A percentile compares a stretch with the other conserved stretches of the same genome.
Evolutionary conservation across 768 basidiomycete genomes (phyloP).

Genomic region (Nidularia pulvinata): DNA sequence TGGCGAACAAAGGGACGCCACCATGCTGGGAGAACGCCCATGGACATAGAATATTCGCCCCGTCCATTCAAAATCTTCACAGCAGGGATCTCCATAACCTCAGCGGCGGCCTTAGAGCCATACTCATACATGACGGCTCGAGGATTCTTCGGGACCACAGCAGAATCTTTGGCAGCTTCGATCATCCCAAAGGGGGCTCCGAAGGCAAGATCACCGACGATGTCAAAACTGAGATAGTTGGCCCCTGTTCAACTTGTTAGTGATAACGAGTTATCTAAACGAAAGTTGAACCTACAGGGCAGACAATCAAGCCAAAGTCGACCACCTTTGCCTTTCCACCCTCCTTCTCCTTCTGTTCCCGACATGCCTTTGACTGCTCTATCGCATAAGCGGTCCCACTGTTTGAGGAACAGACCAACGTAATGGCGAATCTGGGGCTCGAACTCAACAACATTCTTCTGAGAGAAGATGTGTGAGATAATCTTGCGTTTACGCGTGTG

Average conservation of each 20-base stretch:
- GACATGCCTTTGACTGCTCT: conserved; percentile 51
- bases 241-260: conserved; percentile 29
- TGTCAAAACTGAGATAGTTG: conserved; percentile 61
- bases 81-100: conserved; percentile 70
- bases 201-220: conserved; percentile 87
- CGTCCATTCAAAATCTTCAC: conserved; percentile 86
- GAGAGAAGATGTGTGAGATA: conserved; percentile 81
- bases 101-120: conserved; percentile 34
- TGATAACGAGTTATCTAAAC: conserved; percentile 4
- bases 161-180: conserved; percentile 67
- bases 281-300: conserved; percentile 50
- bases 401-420: conserved; percentile 56
- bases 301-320: conserved; percentile 75
- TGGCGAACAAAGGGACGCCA: conserved; percentile 65
- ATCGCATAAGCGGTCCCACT: conserved; percentile 76
- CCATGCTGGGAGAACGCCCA: conserved; percentile 75
- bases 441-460: conserved; percentile 85
- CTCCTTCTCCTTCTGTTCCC: conserved; percentile 62
- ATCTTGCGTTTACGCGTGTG: conserved; percentile 93
- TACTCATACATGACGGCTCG: conserved; percentile 54
- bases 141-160: conserved; percentile 62
- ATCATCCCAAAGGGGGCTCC: conserved; percentile 93
- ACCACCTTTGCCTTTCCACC: conserved; percentile 61
- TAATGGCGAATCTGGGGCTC: conserved; percentile 75
- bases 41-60: conserved; percentile 83